Conservation (phyloP, 1,284 basidiomycete species). For the Ganoderma meredithae region DNA sequence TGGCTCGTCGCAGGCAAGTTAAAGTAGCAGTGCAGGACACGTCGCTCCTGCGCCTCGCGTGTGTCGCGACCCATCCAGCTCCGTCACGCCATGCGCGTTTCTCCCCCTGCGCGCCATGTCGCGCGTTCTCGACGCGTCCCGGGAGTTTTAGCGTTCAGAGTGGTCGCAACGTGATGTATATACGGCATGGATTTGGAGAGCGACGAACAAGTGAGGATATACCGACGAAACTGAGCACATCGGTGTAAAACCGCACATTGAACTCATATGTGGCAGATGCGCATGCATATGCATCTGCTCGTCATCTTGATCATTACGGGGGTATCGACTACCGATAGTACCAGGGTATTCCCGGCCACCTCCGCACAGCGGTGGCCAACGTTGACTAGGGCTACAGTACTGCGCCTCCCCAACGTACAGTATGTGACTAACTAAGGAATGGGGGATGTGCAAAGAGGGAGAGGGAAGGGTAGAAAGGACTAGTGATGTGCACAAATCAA, state of each 20-base stretch:
- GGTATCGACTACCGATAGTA: constrained; percentile 27
- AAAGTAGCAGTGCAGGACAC: constrained; percentile 16
- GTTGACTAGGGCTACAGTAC: constrained; percentile 30
- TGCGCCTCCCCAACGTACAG: constrained; percentile 9
- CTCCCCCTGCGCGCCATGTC: constrained; percentile 21
- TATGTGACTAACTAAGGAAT: constrained; percentile 9
- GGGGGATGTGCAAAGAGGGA: background rate
- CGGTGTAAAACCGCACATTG: no score
- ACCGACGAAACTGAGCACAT: no score
- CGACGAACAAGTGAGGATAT: no score
- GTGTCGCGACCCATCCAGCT: constrained; percentile 1
- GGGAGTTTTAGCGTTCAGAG: background rate
- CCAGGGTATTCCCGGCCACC: constrained; percentile 20
- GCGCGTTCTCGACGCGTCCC: constrained; percentile 14
- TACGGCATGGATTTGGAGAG: background rate
- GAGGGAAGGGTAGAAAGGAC: constrained; percentile 11
- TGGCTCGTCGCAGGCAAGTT: background rate
- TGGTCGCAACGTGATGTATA: background rate
- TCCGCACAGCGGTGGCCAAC: constrained; percentile 7
- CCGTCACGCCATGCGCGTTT: background rate
- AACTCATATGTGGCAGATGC: background rate
- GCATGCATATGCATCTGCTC: background rate
- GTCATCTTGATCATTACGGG: constrained; percentile 3
- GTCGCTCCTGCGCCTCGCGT: constrained; percentile 16
- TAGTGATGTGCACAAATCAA: constrained; percentile 27